Conservation (phyloP, 2,329 filamentous ascomycete species). For the Diplocarpon mali region DNA sequence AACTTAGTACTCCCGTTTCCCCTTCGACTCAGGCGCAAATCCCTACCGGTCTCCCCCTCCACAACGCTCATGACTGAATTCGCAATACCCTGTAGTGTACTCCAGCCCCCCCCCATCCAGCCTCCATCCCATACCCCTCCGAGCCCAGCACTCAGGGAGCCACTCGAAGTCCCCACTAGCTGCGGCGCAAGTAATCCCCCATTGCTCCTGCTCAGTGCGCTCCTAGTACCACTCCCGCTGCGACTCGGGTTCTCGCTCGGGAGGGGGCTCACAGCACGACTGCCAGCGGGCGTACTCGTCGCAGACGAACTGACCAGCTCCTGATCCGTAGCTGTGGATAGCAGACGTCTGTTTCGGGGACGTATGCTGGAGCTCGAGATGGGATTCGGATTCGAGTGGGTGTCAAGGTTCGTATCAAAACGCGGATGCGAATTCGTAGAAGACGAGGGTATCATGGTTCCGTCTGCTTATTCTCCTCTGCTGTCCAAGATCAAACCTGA, state of each 20-base stretch:
- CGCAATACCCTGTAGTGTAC: slow-evolving; percentile 24
- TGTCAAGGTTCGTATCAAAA: neutral
- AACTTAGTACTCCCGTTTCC: slow-evolving; percentile 11
- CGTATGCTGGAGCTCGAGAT: slow-evolving; percentile 17
- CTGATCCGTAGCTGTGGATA: slow-evolving; percentile 23
- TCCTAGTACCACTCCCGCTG: neutral
- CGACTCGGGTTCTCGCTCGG: slow-evolving; percentile 32
- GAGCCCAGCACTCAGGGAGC: too few relatives aligned
- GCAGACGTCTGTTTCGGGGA: slow-evolving; percentile 23
- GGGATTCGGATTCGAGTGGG: neutral
- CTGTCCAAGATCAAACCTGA: neutral
- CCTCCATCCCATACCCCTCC: slow-evolving; percentile 15
- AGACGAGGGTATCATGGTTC: slow-evolving; percentile 12
- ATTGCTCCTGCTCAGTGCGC: neutral
- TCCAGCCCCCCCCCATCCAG: slow-evolving; percentile 25
- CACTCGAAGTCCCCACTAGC: neutral
- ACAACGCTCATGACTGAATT: slow-evolving; percentile 25
- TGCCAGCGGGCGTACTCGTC: slow-evolving; percentile 29
- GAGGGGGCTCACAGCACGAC: slow-evolving; percentile 39
- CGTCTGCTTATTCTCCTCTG: neutral
- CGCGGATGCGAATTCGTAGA: too few relatives aligned
- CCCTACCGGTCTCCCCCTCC: slow-evolving; percentile 6
- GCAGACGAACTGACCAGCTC: slow-evolving; percentile 23
- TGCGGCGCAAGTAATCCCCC: slow-evolving; percentile 13
- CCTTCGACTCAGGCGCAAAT: slow-evolving; percentile 4